These are phyloP conservation scores for Elsinoe australis DNA, from an alignment of 2,329 filamentous ascomycete species.

Conservation along the genomic window DNA sequence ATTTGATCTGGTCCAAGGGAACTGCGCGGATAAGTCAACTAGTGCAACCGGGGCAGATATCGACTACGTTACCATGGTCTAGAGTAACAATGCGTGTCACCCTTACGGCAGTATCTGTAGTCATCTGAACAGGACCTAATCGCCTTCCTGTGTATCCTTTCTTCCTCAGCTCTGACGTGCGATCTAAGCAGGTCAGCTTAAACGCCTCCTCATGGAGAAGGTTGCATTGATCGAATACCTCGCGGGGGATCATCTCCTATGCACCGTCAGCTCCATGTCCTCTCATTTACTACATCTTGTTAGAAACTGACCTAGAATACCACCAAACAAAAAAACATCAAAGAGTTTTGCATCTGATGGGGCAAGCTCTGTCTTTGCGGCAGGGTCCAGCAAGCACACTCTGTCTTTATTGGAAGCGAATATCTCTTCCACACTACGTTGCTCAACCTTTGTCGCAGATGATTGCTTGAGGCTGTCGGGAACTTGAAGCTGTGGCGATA, in stretches of 20 bases:
- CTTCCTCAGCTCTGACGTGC: conserved; percentile 88
- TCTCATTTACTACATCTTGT: conserved; percentile 41
- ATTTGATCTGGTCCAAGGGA: conserved; percentile 68
- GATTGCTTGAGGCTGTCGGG: conserved; percentile 51
- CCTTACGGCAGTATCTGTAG: conserved; percentile 90
- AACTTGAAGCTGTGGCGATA: conserved; percentile 58
- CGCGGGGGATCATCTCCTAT: conserved; percentile 79
- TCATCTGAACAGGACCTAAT: conserved; percentile 92
- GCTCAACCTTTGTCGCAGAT: conserved; percentile 63
- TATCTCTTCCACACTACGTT: conserved; percentile 68
- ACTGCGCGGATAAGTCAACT: conserved; percentile 43
- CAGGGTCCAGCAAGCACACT: conserved; percentile 84
- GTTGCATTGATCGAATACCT: conserved; percentile 52
- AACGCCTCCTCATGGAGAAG: neutral
- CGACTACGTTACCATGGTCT: conserved; percentile 57
- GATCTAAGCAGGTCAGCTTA: conserved; percentile 49
- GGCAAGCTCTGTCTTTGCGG: conserved; percentile 69
- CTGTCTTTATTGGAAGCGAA: conserved; percentile 63
- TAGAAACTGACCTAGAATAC: conserved; percentile 68
- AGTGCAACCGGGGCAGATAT: neutral
- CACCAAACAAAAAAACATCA: conserved; percentile 89
- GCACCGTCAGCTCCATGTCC: neutral
- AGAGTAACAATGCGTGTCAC: conserved; percentile 87
- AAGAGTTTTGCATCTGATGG: conserved; percentile 78
- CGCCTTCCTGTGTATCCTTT: conserved; percentile 86